Evolutionary conservation across 1,139 yeast species (phyloP), one percentile per base, ranked within the genome.

Genomic region (Candida sp.): DNA sequence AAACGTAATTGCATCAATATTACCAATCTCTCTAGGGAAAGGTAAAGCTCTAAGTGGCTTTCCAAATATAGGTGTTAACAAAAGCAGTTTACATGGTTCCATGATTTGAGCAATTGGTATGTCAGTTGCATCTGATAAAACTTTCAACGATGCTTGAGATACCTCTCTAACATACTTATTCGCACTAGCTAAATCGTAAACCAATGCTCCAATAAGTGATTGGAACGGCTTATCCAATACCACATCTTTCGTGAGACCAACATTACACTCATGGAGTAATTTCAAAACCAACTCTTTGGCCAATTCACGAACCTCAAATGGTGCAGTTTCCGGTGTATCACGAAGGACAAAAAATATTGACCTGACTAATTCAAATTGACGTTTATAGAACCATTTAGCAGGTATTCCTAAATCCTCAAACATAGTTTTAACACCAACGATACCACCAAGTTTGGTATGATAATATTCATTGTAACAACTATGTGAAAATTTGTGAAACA

Each of bases 11-110:
- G 98, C 99, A 65, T 93, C 99, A 48, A 95, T 90, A 61, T 93
- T 91, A 30, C 99, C 99, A 45, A 95, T 93, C 66, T 95, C 99
- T 97, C 91, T 93, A 3, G 97, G 95, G 68, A 95, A 93, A 0
- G 99, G 99, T 49, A 95, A 73, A 0, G 99, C 99, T 49, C 99
- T 76, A 47, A 95, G 68, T 1, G 99, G 99, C 58, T 95, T 95
- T 5, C 97, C 96, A 68, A 93, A 95, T 36, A 95, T 93, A 6
- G 99, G 99, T 1, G 95, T 88, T 40, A 95, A 68, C 37, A 95
- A 70, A 38, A 91, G 79, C 37, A 81, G 85, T 53, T 89, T 88
- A 40, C 95, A 90, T 12, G 95, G 95, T 8, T 81, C 81, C 63
- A 95, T 82, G 51, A 95, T 77, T 1, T 83, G 79, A 1, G 93